Conservation (phyloP, 495 filamentous ascomycete species). For the Pseudotulostoma volvatum region DNA sequence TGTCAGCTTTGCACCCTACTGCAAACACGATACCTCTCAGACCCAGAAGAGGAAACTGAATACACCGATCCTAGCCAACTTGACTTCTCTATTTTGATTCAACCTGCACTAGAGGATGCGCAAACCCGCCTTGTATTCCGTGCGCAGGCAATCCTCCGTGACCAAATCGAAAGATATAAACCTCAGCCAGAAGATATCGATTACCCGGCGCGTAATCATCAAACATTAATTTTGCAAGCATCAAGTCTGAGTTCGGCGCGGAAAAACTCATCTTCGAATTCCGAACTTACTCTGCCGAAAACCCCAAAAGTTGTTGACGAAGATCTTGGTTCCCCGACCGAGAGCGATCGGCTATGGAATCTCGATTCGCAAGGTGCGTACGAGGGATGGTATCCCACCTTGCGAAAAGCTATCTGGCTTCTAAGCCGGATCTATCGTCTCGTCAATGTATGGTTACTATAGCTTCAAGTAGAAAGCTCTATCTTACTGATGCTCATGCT, state of each 20-base stretch:
- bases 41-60: slow-evolving; percentile 53
- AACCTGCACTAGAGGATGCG: slow-evolving; percentile 53
- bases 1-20: slow-evolving; percentile 70
- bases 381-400: slow-evolving; percentile 47
- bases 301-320: slow-evolving; percentile 36
- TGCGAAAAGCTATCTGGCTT: slow-evolving; percentile 66
- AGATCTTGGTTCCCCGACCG: slow-evolving; percentile 25
- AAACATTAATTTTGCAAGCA: slow-evolving; percentile 30
- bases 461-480: background rate
- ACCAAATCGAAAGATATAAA: slow-evolving; percentile 55
- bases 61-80: slow-evolving; percentile 36
- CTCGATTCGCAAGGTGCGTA: slow-evolving; percentile 34
- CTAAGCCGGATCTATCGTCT: slow-evolving; percentile 71
- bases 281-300: slow-evolving; percentile 32
- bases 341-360: slow-evolving; percentile 35
- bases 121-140: slow-evolving; percentile 62
- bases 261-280: slow-evolving; percentile 22
- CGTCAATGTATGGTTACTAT: slow-evolving; percentile 44
- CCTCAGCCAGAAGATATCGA: slow-evolving; percentile 55
- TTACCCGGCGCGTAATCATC: slow-evolving; percentile 38
- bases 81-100: slow-evolving; percentile 50
- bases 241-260: slow-evolving; percentile 31
- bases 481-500: background rate
- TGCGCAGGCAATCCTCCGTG: slow-evolving; percentile 46
- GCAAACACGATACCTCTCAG: slow-evolving; percentile 66